Evolutionary conservation across 768 basidiomycete genomes (phyloP).

Genomic region (Tubosaeta brunneosetosa): DNA sequence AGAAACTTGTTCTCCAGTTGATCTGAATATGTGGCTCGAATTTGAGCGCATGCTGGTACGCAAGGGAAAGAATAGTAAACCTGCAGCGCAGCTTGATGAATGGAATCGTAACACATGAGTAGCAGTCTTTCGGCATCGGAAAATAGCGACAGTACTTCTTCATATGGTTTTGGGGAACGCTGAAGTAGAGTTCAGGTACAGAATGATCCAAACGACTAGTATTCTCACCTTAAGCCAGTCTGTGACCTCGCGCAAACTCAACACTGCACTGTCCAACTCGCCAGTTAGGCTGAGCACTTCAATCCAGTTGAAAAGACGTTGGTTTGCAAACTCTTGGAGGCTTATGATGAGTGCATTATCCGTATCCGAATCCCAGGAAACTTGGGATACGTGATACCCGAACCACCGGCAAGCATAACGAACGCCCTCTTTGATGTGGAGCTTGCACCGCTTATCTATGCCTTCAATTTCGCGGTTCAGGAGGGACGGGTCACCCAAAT

Average conservation of each 20-base stretch:
- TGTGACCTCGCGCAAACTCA: conserved; percentile 8
- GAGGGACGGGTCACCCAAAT: conserved; percentile 7
- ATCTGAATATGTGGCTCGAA: conserved; percentile 10
- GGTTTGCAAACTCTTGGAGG: conserved; percentile 9
- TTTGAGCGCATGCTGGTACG: conserved; percentile 2
- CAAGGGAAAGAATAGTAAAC: conserved; percentile 14
- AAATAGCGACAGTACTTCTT: conserved; percentile 9
- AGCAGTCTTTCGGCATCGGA: conserved; percentile 16
- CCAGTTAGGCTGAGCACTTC: conserved; percentile 18
- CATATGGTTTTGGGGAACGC: conserved; percentile 5
- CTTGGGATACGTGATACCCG: conserved; percentile 11
- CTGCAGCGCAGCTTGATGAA: conserved; percentile 15
- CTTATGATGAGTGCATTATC: conserved; percentile 4
- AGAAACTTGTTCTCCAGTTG: conserved; percentile 10
- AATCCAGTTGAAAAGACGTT: conserved; percentile 15
- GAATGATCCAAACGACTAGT: background rate
- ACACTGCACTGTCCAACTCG: conserved; percentile 11
- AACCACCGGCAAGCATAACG: conserved; percentile 21
- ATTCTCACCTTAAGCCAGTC: conserved; percentile 14
- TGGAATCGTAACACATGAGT: conserved; percentile 18
- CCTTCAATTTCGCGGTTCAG: conserved; percentile 13
- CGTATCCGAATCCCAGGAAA: conserved; percentile 2
- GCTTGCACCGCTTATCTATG: conserved; percentile 9
- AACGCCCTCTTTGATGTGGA: conserved; percentile 11
- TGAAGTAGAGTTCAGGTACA: conserved; percentile 5